These are phyloP conservation scores for Vitis vinifera DNA, from an alignment of 164 flowering plant species.

Conservation along the genomic window DNA sequence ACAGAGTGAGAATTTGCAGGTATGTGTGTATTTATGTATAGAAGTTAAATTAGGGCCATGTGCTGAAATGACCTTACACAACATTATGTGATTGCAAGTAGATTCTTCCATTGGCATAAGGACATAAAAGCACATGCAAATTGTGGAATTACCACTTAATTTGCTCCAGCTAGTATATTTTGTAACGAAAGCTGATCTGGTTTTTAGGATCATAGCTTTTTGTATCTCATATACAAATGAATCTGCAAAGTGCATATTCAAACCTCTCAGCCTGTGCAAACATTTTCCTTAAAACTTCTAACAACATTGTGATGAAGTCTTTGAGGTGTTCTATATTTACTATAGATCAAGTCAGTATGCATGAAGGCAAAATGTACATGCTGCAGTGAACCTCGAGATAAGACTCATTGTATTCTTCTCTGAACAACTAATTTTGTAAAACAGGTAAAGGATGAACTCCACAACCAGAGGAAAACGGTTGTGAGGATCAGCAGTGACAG, in stretches of 20 bases:
- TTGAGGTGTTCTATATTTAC: no score
- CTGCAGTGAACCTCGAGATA: no score
- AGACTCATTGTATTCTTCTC: neutral
- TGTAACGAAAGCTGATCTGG: neutral
- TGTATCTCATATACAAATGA: no score
- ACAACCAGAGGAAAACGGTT: constrained; percentile 58
- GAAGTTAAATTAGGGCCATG: neutral
- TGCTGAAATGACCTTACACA: neutral
- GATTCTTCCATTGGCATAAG: neutral
- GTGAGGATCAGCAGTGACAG: constrained; percentile 81
- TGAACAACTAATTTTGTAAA: neutral
- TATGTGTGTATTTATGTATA: constrained; percentile 21
- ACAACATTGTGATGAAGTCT: no score
- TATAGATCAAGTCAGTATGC: no score
- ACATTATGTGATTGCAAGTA: neutral
- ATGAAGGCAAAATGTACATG: no score
- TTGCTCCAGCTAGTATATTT: neutral
- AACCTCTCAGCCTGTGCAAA: no score
- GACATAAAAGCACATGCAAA: neutral
- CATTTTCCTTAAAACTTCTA: no score
- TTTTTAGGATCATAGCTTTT: neutral
- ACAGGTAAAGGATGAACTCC: constrained; percentile 94
- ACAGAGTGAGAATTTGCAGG: constrained; percentile 93
- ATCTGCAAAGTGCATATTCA: no score
- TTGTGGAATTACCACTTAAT: neutral